Conservation (phyloP, 305 asterid genomes). For the Fraxinus floribunda region DNA sequence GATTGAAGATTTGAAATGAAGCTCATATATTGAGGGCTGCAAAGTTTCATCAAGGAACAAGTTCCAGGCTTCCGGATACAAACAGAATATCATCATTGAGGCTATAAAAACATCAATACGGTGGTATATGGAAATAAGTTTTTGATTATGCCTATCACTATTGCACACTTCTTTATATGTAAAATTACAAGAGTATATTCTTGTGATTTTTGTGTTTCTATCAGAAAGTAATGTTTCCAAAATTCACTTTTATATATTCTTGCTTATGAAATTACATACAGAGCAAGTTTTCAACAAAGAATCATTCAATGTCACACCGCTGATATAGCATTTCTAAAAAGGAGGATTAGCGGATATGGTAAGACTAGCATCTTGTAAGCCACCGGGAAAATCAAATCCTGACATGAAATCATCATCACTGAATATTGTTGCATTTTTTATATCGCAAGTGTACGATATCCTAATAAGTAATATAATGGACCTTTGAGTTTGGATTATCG, state of each 20-base stretch:
- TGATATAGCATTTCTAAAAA: conserved; percentile 28
- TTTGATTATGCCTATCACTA: not conserved
- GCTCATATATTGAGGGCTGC: not conserved
- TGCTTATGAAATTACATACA: conserved; percentile 4
- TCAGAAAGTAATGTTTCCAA: not conserved
- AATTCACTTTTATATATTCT: not conserved
- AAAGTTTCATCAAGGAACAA: not conserved
- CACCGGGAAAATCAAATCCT: conserved; percentile 47
- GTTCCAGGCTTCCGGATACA: not conserved
- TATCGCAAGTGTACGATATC: no score
- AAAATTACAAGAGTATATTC: not conserved
- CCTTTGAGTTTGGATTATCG: no score
- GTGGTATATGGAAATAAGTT: conserved; percentile 9
- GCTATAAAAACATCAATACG: not conserved
- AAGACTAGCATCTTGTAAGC: conserved; percentile 38
- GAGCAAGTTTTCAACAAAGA: not conserved
- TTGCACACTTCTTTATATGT: not conserved
- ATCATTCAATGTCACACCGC: not conserved
- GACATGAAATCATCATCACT: conserved; percentile 71
- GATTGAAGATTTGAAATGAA: conserved; percentile 5
- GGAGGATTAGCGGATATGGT: conserved; percentile 49
- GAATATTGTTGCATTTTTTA: conserved; percentile 28
- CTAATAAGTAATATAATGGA: no score
- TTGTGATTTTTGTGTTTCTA: not conserved
- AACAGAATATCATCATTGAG: not conserved